Percentiles rank a stretch among this genome's conserved stretches.
These are phyloP conservation scores for Mallotus nudiflorus DNA, from an alignment of 345 rosid genomes.

Conservation along the genomic window DNA sequence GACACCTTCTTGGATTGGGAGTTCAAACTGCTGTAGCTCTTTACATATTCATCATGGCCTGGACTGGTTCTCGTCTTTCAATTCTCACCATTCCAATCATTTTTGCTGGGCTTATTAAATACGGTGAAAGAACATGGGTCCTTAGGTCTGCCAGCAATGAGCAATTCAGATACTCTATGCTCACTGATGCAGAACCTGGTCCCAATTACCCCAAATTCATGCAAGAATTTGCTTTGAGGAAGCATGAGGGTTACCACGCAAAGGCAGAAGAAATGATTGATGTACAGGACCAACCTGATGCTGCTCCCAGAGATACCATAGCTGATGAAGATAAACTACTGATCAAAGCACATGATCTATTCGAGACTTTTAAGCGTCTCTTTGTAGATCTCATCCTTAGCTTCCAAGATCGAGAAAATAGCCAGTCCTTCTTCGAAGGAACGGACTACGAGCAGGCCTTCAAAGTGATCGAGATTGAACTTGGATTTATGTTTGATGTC, in stretches of 20 bases:
- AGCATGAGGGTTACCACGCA: conserved; percentile 6
- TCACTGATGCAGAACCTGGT: conserved; percentile 23
- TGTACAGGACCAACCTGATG: not conserved
- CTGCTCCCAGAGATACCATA: not conserved
- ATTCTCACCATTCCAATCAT: conserved; percentile 29
- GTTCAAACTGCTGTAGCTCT: conserved; percentile 22
- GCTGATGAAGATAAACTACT: not conserved
- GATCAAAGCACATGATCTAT: conserved; percentile 23
- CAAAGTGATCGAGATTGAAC: conserved; percentile 33
- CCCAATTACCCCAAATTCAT: conserved; percentile 24
- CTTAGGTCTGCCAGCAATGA: conserved; percentile 43
- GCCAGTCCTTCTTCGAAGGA: conserved; percentile 7
- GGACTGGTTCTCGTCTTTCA: conserved; percentile 18
- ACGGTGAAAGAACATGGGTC: conserved; percentile 39
- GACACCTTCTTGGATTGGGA: conserved; percentile 23
- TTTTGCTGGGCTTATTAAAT: conserved; percentile 42
- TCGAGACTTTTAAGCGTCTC: conserved; percentile 38
- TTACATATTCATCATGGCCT: conserved; percentile 37
- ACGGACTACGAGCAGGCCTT: conserved; percentile 14
- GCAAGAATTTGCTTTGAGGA: conserved; percentile 12
- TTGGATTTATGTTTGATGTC: conserved; percentile 36
- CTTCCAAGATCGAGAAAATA: conserved; percentile 10
- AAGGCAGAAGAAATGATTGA: not conserved
- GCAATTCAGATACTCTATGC: conserved; percentile 32
- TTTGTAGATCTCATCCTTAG: conserved; percentile 41